A percentile compares a stretch with the other conserved stretches of the same genome.
Evolutionary conservation across 2,329 filamentous ascomycete species (phyloP).

Genomic region (Fusarium sp.): DNA sequence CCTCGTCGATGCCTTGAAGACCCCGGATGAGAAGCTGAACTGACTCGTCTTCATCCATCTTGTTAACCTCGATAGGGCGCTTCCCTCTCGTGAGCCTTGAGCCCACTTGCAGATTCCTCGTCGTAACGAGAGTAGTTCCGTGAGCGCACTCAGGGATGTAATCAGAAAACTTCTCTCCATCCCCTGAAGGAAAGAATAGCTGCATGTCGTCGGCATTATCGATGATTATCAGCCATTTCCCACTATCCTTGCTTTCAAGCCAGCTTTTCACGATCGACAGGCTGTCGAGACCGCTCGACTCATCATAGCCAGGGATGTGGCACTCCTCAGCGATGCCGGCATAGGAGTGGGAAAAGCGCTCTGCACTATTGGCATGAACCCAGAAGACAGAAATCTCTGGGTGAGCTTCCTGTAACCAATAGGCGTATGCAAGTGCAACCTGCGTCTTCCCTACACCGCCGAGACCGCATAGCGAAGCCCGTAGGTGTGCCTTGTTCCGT

Average conservation of each 20-base stretch:
- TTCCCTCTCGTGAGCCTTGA: conserved; percentile 39
- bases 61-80: conserved; percentile 40
- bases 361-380: conserved; percentile 48
- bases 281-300: conserved; percentile 37
- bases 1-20: conserved; percentile 15
- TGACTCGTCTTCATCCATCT: conserved; percentile 46
- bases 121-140: conserved; percentile 50
- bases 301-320: conserved; percentile 42
- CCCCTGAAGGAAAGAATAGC: conserved; percentile 6
- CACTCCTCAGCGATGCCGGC: conserved; percentile 47
- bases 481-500: not conserved
- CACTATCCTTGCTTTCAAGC: conserved; percentile 37
- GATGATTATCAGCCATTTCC: conserved; percentile 34
- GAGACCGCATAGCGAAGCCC: conserved; percentile 21
- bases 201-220: conserved; percentile 40
- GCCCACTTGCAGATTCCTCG: conserved; percentile 50
- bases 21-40: conserved; percentile 38
- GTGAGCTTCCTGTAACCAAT: conserved; percentile 14
- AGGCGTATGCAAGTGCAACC: conserved; percentile 31
- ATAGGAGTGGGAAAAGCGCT: conserved; percentile 51
- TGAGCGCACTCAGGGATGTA: conserved; percentile 47
- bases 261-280: conserved; percentile 46
- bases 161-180: fast-evolving
- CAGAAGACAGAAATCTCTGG: conserved; percentile 48
- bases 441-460: conserved; percentile 38